phyloP scores from a whole-genome alignment of 768 basidiomycete genomes.

The Phylloporus scabripes region DNA sequence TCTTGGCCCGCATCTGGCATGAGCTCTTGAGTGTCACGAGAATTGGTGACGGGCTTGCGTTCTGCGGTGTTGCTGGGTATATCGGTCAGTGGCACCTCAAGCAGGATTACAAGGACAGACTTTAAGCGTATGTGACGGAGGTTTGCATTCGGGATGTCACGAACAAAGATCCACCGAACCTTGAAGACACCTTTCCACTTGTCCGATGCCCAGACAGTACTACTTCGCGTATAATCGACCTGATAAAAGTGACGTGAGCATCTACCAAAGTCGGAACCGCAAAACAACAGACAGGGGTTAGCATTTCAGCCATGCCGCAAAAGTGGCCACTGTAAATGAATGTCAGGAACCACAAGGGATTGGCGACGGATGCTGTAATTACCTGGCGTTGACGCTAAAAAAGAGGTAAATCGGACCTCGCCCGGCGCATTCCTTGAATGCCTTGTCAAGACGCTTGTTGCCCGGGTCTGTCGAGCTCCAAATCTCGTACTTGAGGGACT shows the following conservation, averaged over 20 bases:
- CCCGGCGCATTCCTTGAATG: slow-evolving; percentile 91
- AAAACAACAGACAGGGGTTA: slow-evolving; percentile 65
- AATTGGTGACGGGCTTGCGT: slow-evolving; percentile 97
- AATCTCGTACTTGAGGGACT: slow-evolving; percentile 95
- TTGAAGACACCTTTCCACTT: slow-evolving; percentile 99
- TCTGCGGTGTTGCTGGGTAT: slow-evolving; percentile 85
- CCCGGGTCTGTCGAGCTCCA: slow-evolving; percentile 98
- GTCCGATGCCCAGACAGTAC: slow-evolving; percentile 98
- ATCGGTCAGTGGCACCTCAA: slow-evolving; percentile 11
- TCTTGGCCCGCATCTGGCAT: slow-evolving; percentile 95
- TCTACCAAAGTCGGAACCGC: not conserved
- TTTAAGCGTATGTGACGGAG: slow-evolving; percentile 85
- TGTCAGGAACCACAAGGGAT: slow-evolving; percentile 8
- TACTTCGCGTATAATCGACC: slow-evolving; percentile 92
- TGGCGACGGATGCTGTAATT: slow-evolving; percentile 1
- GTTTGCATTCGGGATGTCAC: slow-evolving; percentile 88
- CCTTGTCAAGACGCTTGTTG: slow-evolving; percentile 95
- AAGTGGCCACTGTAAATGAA: slow-evolving; percentile 72
- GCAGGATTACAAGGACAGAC: slow-evolving; percentile 33
- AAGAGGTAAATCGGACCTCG: slow-evolving; percentile 96
- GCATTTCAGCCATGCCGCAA: slow-evolving; percentile 98
- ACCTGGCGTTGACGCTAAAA: slow-evolving; percentile 95
- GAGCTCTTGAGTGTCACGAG: slow-evolving; percentile 95
- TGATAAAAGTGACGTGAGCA: slow-evolving; percentile 20
- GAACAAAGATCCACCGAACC: slow-evolving; percentile 95